Conservation (phyloP, 1,284 basidiomycete species). For the Pseudozyma sp. region DNA sequence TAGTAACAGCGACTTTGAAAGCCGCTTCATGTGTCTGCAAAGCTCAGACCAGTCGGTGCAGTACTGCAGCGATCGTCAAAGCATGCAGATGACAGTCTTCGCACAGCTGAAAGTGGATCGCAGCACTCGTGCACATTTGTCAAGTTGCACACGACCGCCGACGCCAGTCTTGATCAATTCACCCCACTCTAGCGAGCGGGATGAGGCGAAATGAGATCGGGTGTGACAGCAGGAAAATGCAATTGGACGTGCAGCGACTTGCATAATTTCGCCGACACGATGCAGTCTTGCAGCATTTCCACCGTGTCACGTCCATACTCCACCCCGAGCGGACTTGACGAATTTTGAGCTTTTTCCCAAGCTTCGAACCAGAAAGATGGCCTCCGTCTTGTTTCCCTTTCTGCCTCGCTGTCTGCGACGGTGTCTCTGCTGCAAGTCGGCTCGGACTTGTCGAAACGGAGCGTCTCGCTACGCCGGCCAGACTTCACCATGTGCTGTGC, state of each 20-base stretch:
- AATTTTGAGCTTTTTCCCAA: not conserved
- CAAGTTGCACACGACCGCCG: not conserved
- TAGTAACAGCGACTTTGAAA: too few relatives aligned
- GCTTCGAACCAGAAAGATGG: not conserved
- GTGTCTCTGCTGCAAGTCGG: constrained; percentile 6
- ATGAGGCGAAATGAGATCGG: not conserved
- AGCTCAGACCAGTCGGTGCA: too few relatives aligned
- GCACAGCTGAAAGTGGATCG: too few relatives aligned
- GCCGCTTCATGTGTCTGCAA: too few relatives aligned
- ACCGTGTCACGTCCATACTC: constrained; percentile 8
- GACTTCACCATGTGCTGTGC: too few relatives aligned
- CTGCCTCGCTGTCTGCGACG: not conserved
- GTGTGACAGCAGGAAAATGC: constrained; percentile 3
- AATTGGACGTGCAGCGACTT: constrained; percentile 27
- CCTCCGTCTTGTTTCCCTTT: not conserved
- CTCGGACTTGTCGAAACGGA: constrained; percentile 15
- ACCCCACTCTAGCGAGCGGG: not conserved
- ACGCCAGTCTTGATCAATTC: not conserved
- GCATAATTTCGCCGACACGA: constrained; percentile 30
- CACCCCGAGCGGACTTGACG: constrained; percentile 32
- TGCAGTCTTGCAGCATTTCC: constrained; percentile 5
- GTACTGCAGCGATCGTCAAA: too few relatives aligned
- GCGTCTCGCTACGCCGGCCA: not conserved
- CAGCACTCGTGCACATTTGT: too few relatives aligned
- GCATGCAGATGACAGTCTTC: too few relatives aligned